Percentiles rank a stretch among this genome's conserved stretches.
Conservation (phyloP, 2,329 filamentous ascomycete species). For the Cladobotryum mycophilum region DNA sequence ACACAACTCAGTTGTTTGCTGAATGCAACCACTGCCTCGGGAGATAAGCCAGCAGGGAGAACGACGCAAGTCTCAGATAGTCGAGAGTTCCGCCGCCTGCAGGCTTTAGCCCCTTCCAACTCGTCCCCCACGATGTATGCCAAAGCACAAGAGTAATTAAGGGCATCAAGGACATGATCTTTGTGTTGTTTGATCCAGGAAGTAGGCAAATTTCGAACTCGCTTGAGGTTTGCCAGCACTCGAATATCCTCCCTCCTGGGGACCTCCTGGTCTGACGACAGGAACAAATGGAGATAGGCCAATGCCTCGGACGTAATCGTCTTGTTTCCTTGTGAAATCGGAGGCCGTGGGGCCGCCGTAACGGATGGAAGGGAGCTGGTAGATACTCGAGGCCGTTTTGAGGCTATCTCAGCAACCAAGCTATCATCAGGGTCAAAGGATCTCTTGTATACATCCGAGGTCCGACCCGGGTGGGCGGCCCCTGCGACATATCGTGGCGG, state of each 20-base stretch:
- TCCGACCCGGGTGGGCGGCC: not conserved
- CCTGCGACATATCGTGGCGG: not conserved
- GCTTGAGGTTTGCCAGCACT: constrained; percentile 17
- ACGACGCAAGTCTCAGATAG: constrained; percentile 24
- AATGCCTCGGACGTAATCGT: constrained; percentile 8
- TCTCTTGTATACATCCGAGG: constrained; percentile 1
- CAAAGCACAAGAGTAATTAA: constrained; percentile 24
- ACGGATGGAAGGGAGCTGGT: not conserved
- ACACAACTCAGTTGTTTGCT: constrained; percentile 21
- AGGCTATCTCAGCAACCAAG: not conserved
- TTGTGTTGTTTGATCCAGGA: constrained; percentile 21
- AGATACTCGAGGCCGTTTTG: constrained; percentile 6
- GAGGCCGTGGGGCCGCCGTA: not conserved
- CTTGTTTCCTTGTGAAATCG: not conserved
- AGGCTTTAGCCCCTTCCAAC: constrained; percentile 15
- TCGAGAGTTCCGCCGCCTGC: constrained; percentile 10
- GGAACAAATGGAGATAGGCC: constrained; percentile 18
- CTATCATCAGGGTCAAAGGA: not conserved
- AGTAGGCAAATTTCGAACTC: constrained; percentile 20
- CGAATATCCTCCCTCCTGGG: constrained; percentile 20
- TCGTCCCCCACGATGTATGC: constrained; percentile 27
- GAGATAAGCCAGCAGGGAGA: constrained; percentile 17
- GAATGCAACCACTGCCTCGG: constrained; percentile 16
- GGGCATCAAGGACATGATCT: constrained; percentile 13
- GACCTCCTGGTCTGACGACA: constrained; percentile 15